Base-by-base conservation (phyloP, 1,284 basidiomycete genomes). In the Melampsora americana region DNA sequence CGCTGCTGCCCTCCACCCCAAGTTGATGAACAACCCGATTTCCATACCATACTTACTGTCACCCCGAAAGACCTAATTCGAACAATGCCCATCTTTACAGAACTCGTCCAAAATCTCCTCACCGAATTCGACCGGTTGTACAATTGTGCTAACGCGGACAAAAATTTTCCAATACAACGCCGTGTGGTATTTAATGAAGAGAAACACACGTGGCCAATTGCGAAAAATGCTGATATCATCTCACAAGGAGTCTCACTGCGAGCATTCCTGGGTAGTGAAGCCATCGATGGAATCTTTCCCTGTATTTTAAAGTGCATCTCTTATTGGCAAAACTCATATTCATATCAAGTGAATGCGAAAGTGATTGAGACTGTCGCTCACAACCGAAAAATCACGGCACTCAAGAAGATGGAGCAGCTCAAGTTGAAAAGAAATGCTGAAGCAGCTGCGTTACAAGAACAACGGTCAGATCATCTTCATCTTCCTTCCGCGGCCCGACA, bases 151-250 rank as follows among this genome's bases (percentile, higher is more conserved):
- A 60, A 9, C 35, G 35, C 11, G 30, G 5, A 20, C 23, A 42
- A 2, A 42, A 59, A 14, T 44, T 28, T 5, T 44, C 61, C 44
- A 28, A n/a, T 23, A 2, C 35, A 11, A 11, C 20, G 5, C 32
- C 39, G 39, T 12, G 39, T 42, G 5, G 5, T 42, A 2, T 69
- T 69, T n/a, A 60, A 60, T 56, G 53, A 42, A 5, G 53, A 59
- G 9, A 60, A 20, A 18, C 35, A 59, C 3, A 53, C 56, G 4
- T 14, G 61, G 18, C 35, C 20, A n/a, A 69, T 69, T 44, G 39
- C 46, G 4, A 69, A 60, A 50, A 69, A 60, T 14, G 6, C 61
- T 1, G 56, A 69, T 6, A 42, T 53, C 5, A 66, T 66, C 23
- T 20, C 16, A 11, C 7, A 69, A 28, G n/a, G 9, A 20, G 23